Evolutionary conservation across 2,329 filamentous ascomycete genomes (phyloP).

Genomic region (Amphichorda felina): DNA sequence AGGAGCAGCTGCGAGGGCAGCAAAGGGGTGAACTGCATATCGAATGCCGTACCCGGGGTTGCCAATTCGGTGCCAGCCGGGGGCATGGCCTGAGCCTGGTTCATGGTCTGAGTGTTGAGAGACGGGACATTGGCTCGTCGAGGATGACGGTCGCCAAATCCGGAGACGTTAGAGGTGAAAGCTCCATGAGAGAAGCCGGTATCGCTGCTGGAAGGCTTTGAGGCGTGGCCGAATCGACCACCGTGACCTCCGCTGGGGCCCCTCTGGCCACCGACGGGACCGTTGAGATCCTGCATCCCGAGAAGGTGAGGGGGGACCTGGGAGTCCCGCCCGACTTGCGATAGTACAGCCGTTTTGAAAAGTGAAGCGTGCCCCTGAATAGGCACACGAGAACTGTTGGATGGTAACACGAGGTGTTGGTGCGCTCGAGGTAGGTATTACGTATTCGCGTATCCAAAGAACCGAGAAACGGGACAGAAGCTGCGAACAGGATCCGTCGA

Average conservation of each 20-base stretch:
- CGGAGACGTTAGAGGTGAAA: constrained; percentile 75
- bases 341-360: constrained; percentile 73
- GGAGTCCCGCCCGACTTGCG: constrained; percentile 68
- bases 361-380: constrained; percentile 40
- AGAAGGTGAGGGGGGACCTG: constrained; percentile 78
- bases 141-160: constrained; percentile 78
- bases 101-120: constrained; percentile 75
- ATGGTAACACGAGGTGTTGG: constrained; percentile 7
- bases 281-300: constrained; percentile 77
- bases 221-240: constrained; percentile 57
- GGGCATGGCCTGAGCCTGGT: constrained; percentile 20
- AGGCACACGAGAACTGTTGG: constrained; percentile 35
- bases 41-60: constrained; percentile 78
- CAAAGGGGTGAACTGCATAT: constrained; percentile 97
- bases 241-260: constrained; percentile 41
- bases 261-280: constrained; percentile 25
- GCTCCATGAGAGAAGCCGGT: constrained; percentile 90
- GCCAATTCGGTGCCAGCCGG: constrained; percentile 58
- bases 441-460: not conserved
- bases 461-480: not conserved
- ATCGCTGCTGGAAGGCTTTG: constrained; percentile 72
- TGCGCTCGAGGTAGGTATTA: constrained; percentile 2
- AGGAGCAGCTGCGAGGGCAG: constrained; percentile 89
- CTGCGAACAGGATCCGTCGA: no score
- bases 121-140: constrained; percentile 77